Evolutionary conservation across 2,329 filamentous ascomycete species (phyloP).

Genomic region (Botrytis elliptica): DNA sequence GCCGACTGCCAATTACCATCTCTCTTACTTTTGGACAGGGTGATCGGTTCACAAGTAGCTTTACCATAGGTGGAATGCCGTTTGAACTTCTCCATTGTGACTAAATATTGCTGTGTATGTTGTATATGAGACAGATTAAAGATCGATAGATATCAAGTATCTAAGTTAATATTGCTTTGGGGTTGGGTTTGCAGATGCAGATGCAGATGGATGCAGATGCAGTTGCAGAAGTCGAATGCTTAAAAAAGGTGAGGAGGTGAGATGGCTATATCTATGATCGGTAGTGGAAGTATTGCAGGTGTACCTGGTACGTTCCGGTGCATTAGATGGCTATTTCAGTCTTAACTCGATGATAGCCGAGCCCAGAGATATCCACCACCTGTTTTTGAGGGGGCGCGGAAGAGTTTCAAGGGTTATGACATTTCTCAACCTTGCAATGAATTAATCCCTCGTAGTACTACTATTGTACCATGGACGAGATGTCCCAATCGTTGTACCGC

Average conservation of each 20-base stretch:
- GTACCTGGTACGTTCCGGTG: neutral
- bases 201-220: neutral
- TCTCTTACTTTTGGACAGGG: slow-evolving; percentile 15
- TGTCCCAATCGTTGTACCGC: neutral
- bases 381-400: neutral
- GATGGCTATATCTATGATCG: slow-evolving; percentile 12
- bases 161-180: neutral
- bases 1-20: slow-evolving; percentile 18
- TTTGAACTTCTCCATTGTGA: slow-evolving; percentile 6
- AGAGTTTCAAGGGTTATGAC: slow-evolving; percentile 1
- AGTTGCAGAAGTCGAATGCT: neutral
- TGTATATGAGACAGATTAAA: neutral
- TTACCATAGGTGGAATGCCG: slow-evolving; percentile 5
- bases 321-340: neutral
- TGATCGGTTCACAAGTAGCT: slow-evolving; percentile 12
- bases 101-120: neutral
- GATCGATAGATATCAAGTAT: neutral
- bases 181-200: neutral
- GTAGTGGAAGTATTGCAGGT: too few species aligned
- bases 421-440: neutral
- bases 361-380: neutral
- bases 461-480: neutral
- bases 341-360: slow-evolving; percentile 10
- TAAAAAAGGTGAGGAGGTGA: neutral
- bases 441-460: neutral